Evolutionary conservation across 164 flowering plant genomes (phyloP).

Genomic region (Vitis rotundifolia): DNA sequence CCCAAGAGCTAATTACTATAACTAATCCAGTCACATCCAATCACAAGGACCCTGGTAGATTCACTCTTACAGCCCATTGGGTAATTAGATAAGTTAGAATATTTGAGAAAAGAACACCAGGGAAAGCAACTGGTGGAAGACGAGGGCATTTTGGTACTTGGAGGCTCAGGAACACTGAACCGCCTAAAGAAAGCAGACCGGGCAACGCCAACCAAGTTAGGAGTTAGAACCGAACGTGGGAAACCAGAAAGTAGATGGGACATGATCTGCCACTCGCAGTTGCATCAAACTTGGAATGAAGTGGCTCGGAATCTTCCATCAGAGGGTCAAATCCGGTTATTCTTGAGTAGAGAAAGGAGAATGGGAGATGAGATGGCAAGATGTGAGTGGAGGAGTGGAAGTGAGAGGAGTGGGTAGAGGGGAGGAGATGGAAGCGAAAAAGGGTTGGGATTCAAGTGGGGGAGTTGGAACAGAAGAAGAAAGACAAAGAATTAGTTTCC

Average conservation of each 20-base stretch:
- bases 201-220: neutral
- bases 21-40: too few relatives aligned
- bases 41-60: too few relatives aligned
- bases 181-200: neutral
- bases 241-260: slow-evolving; percentile 5
- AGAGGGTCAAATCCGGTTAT: too few relatives aligned
- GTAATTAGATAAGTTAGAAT: too few relatives aligned
- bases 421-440: too few relatives aligned
- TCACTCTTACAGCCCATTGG: too few relatives aligned
- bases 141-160: neutral
- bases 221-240: neutral
- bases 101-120: too few relatives aligned
- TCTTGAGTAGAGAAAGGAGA: too few relatives aligned
- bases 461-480: too few relatives aligned
- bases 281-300: neutral
- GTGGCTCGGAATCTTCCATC: too few relatives aligned
- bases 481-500: neutral
- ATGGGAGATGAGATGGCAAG: slow-evolving; percentile 6
- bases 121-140: neutral
- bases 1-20: too few relatives aligned
- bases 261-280: slow-evolving; percentile 12
- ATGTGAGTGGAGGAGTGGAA: slow-evolving; percentile 3
- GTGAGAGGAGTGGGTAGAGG: too few relatives aligned
- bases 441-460: slow-evolving; percentile 5
- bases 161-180: neutral